Evolutionary conservation across 306 rosid species (phyloP).

Genomic region (Ziziphus jujuba): DNA sequence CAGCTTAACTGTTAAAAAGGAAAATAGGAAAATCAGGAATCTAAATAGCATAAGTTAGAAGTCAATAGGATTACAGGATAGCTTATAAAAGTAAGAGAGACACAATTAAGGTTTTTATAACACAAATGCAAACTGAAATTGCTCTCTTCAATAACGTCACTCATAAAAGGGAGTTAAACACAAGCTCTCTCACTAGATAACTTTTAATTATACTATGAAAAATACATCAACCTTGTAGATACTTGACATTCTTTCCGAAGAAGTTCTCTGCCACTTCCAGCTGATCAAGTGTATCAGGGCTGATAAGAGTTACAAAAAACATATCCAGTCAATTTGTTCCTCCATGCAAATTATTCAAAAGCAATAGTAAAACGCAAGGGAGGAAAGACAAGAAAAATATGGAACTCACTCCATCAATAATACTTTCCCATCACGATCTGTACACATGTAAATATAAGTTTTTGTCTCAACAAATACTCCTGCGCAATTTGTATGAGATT

Average conservation of each 20-base stretch:
- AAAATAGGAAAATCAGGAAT: no score
- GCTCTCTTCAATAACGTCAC: background rate
- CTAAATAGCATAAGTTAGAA: background rate
- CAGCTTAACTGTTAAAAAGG: background rate
- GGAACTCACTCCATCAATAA: slow-evolving; percentile 86
- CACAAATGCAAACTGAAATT: background rate
- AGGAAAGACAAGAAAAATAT: background rate
- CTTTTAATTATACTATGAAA: background rate
- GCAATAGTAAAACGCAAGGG: slow-evolving; percentile 9
- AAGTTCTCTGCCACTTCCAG: slow-evolving; percentile 74
- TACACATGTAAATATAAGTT: slow-evolving; percentile 79
- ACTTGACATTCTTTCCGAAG: slow-evolving; percentile 64
- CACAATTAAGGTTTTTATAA: background rate
- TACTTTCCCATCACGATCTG: slow-evolving; percentile 75
- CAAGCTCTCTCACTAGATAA: background rate
- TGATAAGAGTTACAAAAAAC: slow-evolving; percentile 35
- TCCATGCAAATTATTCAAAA: background rate
- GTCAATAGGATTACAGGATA: no score
- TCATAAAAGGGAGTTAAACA: background rate
- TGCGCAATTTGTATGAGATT: slow-evolving; percentile 40
- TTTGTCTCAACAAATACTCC: slow-evolving; percentile 63
- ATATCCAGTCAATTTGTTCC: slow-evolving; percentile 16
- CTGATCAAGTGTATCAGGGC: slow-evolving; percentile 76
- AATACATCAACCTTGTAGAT: slow-evolving; percentile 53
- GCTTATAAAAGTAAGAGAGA: no score